A percentile compares a stretch with the other conserved stretches of the same genome.
These are phyloP conservation scores for Psilocybe cubensis DNA, from an alignment of 768 basidiomycete species.

Conservation along the genomic window DNA sequence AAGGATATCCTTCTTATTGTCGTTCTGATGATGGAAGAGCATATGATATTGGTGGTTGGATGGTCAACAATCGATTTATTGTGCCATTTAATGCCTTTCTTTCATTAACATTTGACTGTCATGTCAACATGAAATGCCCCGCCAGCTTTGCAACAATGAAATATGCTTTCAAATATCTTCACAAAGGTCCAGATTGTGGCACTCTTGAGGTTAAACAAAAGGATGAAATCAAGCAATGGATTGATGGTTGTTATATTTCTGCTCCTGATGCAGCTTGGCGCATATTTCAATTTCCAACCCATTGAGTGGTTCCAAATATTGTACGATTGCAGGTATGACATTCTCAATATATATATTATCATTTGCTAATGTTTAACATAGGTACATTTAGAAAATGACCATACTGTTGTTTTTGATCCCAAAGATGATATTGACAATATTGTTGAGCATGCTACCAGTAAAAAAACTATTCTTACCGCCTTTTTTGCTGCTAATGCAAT, in stretches of 20 bases:
- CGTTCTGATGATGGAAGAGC: conserved; percentile 31
- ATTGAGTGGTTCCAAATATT: conserved; percentile 41
- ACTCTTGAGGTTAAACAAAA: conserved; percentile 27
- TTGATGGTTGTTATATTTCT: conserved; percentile 40
- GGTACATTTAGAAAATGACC: conserved; percentile 46
- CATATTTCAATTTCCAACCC: conserved; percentile 35
- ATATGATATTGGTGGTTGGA: conserved; percentile 22
- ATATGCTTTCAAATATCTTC: conserved; percentile 52
- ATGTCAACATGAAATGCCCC: conserved; percentile 50
- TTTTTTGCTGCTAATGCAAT: conserved; percentile 36
- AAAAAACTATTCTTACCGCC: conserved; percentile 26
- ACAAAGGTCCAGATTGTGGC: conserved; percentile 39
- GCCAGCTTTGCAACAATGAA: conserved; percentile 40
- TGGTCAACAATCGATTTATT: conserved; percentile 39
- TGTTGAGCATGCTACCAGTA: conserved; percentile 20
- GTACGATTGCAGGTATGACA: conserved; percentile 39
- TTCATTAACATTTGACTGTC: conserved; percentile 36
- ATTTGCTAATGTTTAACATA: too few relatives aligned
- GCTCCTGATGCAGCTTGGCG: conserved; percentile 38
- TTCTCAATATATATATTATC: too few relatives aligned
- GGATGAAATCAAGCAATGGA: conserved; percentile 39
- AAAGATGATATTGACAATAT: conserved; percentile 28
- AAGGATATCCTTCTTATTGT: conserved; percentile 28
- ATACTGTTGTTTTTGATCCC: conserved; percentile 38
- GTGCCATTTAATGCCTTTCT: conserved; percentile 44